A percentile compares a stretch with the other conserved stretches of the same genome.
Evolutionary conservation across 2,329 filamentous ascomycete genomes (phyloP).

Genomic region (Aotearoamyces nothofagi): DNA sequence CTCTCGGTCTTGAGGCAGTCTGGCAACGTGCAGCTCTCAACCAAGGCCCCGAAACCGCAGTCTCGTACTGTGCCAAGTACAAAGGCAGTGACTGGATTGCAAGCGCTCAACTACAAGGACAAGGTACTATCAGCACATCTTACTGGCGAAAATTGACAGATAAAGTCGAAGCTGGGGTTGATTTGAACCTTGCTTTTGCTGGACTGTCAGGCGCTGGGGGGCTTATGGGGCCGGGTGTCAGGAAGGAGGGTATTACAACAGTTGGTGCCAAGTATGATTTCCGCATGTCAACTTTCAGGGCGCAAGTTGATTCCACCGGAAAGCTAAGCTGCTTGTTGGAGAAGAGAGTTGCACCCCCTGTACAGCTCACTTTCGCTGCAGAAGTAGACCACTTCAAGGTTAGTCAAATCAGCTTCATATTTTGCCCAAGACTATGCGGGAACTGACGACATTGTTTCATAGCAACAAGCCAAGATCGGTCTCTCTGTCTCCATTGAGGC

Average conservation of each 20-base stretch:
- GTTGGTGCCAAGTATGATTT: constrained; percentile 98
- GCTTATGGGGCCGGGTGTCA: constrained; percentile 59
- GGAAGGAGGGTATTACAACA: constrained; percentile 80
- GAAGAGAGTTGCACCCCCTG: constrained; percentile 86
- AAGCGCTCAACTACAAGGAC: constrained; percentile 66
- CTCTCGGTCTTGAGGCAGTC: constrained; percentile 80
- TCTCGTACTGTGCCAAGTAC: constrained; percentile 87
- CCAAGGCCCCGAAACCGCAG: constrained; percentile 75
- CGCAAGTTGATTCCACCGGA: constrained; percentile 88
- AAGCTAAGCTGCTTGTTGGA: constrained; percentile 87
- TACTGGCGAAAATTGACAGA: constrained; percentile 92
- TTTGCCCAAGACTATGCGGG: background rate
- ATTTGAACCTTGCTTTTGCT: constrained; percentile 77
- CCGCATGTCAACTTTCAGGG: constrained; percentile 85
- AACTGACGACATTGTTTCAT: too few relatives aligned
- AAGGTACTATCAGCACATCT: constrained; percentile 75
- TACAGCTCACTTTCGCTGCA: constrained; percentile 87
- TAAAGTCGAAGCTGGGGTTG: constrained; percentile 90
- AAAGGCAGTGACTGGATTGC: constrained; percentile 87
- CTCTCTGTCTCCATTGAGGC: constrained; percentile 87
- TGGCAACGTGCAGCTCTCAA: constrained; percentile 80
- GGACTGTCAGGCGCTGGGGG: constrained; percentile 42
- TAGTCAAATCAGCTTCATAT: constrained; percentile 26
- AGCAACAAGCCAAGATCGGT: constrained; percentile 94
- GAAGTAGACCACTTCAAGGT: constrained; percentile 95